These are phyloP conservation scores for Yamadazyma atmosphaerica DNA, from an alignment of 1,139 yeast species.

Conservation along the genomic window DNA sequence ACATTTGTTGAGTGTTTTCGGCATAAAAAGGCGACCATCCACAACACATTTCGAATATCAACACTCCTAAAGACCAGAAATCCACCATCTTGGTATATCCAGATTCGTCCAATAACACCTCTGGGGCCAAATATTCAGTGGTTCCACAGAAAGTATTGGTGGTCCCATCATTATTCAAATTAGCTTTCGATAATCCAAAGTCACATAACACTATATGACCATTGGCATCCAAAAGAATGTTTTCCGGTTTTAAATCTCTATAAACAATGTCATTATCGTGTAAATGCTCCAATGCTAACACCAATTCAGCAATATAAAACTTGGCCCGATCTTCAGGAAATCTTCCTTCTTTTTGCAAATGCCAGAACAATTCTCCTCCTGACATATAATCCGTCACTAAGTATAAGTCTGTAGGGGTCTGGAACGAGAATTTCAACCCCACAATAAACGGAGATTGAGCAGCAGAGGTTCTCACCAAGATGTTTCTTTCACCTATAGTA, in stretches of 20 bases:
- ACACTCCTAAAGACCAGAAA: conserved; percentile 81
- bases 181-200: conserved; percentile 94
- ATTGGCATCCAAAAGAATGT: conserved; percentile 88
- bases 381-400: conserved; percentile 97
- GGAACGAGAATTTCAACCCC: conserved; percentile 92
- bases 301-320: conserved; percentile 93
- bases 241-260: conserved; percentile 94
- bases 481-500: conserved; percentile 94
- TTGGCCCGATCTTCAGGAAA: conserved; percentile 91
- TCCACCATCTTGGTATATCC: conserved; percentile 88
- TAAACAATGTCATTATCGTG: conserved; percentile 93
- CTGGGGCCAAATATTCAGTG: conserved; percentile 87
- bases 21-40: conserved; percentile 99
- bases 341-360: conserved; percentile 92
- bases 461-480: conserved; percentile 82
- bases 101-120: conserved; percentile 74
- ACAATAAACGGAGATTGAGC: conserved; percentile 89
- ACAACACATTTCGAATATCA: conserved; percentile 88
- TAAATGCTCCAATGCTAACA: conserved; percentile 85
- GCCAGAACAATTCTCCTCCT: conserved; percentile 98
- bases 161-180: conserved; percentile 81
- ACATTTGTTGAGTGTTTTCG: conserved; percentile 97
- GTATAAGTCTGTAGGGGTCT: conserved; percentile 88
- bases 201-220: conserved; percentile 97
- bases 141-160: conserved; percentile 98